phyloP scores from a whole-genome alignment of 2,329 filamentous ascomycete genomes.

The Bipolaris zeicola region DNA sequence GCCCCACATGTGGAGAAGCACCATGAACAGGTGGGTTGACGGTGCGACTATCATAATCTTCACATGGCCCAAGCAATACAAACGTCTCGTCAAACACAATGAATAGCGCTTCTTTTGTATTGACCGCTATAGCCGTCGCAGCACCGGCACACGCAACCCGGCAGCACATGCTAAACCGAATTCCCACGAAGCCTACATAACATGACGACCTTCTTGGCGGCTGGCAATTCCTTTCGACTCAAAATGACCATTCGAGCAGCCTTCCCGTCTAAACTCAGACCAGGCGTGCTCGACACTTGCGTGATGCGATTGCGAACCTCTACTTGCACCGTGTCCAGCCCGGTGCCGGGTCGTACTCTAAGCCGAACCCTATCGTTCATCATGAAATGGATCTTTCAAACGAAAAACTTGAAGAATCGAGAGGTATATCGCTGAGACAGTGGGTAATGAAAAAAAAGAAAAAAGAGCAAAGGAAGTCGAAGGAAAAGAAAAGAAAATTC shows the following conservation, averaged over 20 bases:
- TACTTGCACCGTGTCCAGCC: slow-evolving; percentile 36
- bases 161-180: slow-evolving; percentile 9
- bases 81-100: not conserved
- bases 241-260: slow-evolving; percentile 16
- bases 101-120: slow-evolving; percentile 6
- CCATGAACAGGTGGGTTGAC: not conserved
- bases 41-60: too few relatives aligned
- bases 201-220: slow-evolving; percentile 1
- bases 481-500: too few relatives aligned
- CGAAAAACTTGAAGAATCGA: slow-evolving; percentile 15
- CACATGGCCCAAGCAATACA: not conserved
- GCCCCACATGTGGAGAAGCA: not conserved
- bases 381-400: slow-evolving; percentile 18
- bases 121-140: slow-evolving; percentile 10
- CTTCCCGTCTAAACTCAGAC: slow-evolving; percentile 5
- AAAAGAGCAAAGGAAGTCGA: slow-evolving; percentile 9
- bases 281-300: slow-evolving; percentile 14
- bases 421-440: slow-evolving; percentile 43
- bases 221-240: slow-evolving; percentile 15
- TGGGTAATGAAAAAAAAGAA: slow-evolving; percentile 4
- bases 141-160: not conserved
- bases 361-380: slow-evolving; percentile 23
- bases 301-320: slow-evolving; percentile 15
- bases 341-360: slow-evolving; percentile 38
- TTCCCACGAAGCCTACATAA: not conserved